phyloP scores from a whole-genome alignment of 2,329 filamentous ascomycete genomes.

The Colletotrichum cordylinicola region DNA sequence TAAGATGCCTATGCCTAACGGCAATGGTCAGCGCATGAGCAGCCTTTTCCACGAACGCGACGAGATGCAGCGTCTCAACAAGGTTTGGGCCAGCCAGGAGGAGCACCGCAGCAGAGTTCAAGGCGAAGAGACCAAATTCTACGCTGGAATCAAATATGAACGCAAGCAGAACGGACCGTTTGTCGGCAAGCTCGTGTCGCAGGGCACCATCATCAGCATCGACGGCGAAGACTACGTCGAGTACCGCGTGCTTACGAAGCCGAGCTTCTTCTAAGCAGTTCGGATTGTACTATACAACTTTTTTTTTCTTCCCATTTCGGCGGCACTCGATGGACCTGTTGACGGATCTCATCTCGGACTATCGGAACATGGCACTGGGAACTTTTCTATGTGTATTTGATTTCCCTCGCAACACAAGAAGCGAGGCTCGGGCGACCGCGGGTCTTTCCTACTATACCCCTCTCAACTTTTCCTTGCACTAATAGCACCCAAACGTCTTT shows the following conservation, averaged over 20 bases:
- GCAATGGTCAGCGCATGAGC: slow-evolving; percentile 9
- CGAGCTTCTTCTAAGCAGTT: slow-evolving; percentile 57
- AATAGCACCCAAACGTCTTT: not conserved
- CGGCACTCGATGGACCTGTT: not conserved
- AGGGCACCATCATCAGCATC: slow-evolving; percentile 66
- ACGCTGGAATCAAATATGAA: slow-evolving; percentile 67
- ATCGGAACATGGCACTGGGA: not conserved
- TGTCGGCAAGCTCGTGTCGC: slow-evolving; percentile 66
- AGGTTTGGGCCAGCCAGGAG: slow-evolving; percentile 62
- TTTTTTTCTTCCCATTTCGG: not conserved
- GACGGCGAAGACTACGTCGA: slow-evolving; percentile 73
- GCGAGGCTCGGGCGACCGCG: slow-evolving; percentile 3
- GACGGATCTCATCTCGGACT: not conserved
- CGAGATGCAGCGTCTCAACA: slow-evolving; percentile 57
- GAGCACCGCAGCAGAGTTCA: slow-evolving; percentile 47
- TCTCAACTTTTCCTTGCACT: not conserved
- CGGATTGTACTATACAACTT: not conserved
- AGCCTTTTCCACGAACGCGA: slow-evolving; percentile 49
- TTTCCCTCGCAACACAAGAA: not conserved
- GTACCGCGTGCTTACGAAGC: slow-evolving; percentile 69
- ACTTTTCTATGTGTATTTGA: not conserved
- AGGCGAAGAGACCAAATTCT: slow-evolving; percentile 60
- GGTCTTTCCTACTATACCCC: slow-evolving; percentile 9
- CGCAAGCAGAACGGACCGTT: slow-evolving; percentile 66
- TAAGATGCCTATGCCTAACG: slow-evolving; percentile 7